Evolutionary conservation across 2,329 filamentous ascomycete genomes (phyloP).

Genomic region (Xenosphaeropsis pyriputrescens): DNA sequence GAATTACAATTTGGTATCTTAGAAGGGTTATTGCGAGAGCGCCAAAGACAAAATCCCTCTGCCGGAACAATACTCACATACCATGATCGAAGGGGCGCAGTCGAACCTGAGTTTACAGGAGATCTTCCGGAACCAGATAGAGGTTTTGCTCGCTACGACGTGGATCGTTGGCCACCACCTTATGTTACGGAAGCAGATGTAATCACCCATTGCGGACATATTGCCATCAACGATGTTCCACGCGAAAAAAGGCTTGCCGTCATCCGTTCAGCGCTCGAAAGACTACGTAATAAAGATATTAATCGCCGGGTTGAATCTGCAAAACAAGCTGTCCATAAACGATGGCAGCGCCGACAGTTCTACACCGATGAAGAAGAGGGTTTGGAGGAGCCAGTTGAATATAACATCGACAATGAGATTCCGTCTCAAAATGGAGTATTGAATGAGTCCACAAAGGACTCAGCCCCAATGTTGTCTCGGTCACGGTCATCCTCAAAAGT

Average conservation of each 20-base stretch:
- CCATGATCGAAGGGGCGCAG: not conserved
- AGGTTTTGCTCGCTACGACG: slow-evolving; percentile 5
- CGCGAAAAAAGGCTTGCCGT: slow-evolving; percentile 9
- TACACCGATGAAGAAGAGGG: slow-evolving; percentile 82
- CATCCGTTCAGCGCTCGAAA: slow-evolving; percentile 10
- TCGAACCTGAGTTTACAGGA: not conserved
- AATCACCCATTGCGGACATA: slow-evolving; percentile 13
- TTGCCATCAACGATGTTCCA: slow-evolving; percentile 9
- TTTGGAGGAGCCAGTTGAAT: slow-evolving; percentile 45
- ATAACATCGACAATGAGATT: slow-evolving; percentile 44
- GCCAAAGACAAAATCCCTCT: not conserved
- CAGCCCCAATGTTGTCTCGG: slow-evolving; percentile 28
- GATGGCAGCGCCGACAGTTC: slow-evolving; percentile 66
- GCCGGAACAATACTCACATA: not conserved
- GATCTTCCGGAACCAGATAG: not conserved
- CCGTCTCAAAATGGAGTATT: slow-evolving; percentile 7
- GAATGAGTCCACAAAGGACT: slow-evolving; percentile 21
- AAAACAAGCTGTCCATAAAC: slow-evolving; percentile 36
- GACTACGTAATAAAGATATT: slow-evolving; percentile 3
- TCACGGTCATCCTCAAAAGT: slow-evolving; percentile 70
- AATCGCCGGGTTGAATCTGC: not conserved
- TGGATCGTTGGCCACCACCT: slow-evolving; percentile 10
- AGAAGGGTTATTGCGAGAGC: not conserved
- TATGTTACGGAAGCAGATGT: slow-evolving; percentile 16
- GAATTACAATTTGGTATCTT: not conserved